Evolutionary conservation across 2,329 filamentous ascomycete genomes (phyloP).

Genomic region (Fusarium sororula): DNA sequence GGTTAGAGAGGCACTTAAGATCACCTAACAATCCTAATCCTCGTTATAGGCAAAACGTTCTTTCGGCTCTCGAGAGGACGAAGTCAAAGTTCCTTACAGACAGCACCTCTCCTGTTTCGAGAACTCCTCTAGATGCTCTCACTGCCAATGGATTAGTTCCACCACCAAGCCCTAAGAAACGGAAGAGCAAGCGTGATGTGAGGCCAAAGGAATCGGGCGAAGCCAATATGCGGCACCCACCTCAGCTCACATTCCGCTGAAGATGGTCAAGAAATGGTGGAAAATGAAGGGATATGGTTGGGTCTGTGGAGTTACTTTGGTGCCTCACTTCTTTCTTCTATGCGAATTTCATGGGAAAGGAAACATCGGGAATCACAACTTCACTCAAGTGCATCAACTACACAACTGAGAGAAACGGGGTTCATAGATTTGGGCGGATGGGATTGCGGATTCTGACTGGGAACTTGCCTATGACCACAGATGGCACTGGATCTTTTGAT

Average conservation of each 20-base stretch:
- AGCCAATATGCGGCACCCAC: not conserved
- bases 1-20: constrained; percentile 35
- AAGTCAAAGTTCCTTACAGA: constrained; percentile 44
- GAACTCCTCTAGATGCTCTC: not conserved
- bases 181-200: constrained; percentile 1
- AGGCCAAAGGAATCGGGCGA: not conserved
- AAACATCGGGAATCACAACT: not conserved
- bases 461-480: not conserved
- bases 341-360: not conserved
- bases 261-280: not conserved
- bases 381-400: not conserved
- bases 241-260: constrained; percentile 9
- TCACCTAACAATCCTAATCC: constrained; percentile 14
- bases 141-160: not conserved
- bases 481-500: not conserved
- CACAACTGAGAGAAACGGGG: not conserved
- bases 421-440: not conserved
- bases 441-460: not conserved
- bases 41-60: constrained; percentile 37
- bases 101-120: not conserved
- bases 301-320: not conserved
- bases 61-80: constrained; percentile 42
- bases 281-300: not conserved
- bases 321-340: not conserved
- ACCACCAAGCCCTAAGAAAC: constrained; percentile 9